phyloP scores from a whole-genome alignment of 2,329 filamentous ascomycete genomes.

The Mollisia scopiformis region DNA sequence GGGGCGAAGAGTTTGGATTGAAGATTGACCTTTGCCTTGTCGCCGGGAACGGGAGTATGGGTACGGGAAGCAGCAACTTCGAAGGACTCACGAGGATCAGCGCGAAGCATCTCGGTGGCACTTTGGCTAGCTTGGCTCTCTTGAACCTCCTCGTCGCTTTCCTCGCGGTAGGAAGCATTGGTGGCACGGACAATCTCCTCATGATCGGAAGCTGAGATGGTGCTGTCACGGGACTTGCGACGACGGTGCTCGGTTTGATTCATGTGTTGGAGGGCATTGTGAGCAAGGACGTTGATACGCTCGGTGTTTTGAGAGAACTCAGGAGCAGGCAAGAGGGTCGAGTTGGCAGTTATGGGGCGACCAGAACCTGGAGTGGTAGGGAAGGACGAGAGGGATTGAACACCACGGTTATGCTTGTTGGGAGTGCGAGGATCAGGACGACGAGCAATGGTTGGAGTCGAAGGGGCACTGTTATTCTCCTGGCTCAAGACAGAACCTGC shows the following conservation, averaged over 20 bases:
- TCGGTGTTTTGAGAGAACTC: constrained; percentile 65
- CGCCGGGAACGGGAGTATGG: constrained; percentile 41
- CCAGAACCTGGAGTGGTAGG: constrained; percentile 71
- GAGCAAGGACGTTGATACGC: constrained; percentile 41
- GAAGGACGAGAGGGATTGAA: constrained; percentile 83
- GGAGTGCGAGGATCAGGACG: constrained; percentile 46
- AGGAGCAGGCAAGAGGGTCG: constrained; percentile 62
- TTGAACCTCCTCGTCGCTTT: constrained; percentile 65
- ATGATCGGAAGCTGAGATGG: constrained; percentile 70
- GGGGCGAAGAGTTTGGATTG: constrained; percentile 67
- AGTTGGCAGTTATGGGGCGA: constrained; percentile 47
- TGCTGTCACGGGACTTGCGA: constrained; percentile 80
- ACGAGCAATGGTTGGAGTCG: constrained; percentile 56
- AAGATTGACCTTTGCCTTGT: constrained; percentile 44
- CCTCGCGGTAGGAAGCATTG: constrained; percentile 38
- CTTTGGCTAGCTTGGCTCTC: constrained; percentile 80
- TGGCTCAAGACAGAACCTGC: constrained; percentile 76
- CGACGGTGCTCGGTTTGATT: constrained; percentile 52
- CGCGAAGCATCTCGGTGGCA: constrained; percentile 74
- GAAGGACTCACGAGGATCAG: constrained; percentile 48
- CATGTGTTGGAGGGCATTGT: constrained; percentile 17
- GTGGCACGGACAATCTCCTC: constrained; percentile 59
- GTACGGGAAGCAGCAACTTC: constrained; percentile 35
- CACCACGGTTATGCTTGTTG: constrained; percentile 71
- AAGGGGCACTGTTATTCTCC: constrained; percentile 74